phyloP scores from a whole-genome alignment of 2,329 filamentous ascomycete species.

The Cordyceps sp. region DNA sequence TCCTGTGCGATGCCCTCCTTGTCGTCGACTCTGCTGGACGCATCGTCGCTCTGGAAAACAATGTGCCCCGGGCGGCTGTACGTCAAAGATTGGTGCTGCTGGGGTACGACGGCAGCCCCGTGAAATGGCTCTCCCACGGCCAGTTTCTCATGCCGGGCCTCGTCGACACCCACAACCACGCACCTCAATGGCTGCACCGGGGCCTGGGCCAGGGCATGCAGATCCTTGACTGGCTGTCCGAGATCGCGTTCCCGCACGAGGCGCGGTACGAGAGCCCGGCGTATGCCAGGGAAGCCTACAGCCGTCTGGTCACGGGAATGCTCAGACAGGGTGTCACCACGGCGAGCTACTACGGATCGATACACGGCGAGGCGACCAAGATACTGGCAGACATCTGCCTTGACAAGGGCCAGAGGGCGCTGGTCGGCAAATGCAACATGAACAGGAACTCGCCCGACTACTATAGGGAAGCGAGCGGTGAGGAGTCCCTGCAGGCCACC shows the following conservation, averaged over 20 bases:
- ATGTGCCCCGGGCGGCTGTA: conserved; percentile 5
- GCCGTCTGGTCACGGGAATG: conserved; percentile 35
- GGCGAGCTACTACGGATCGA: conserved; percentile 41
- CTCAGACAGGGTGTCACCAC: conserved; percentile 46
- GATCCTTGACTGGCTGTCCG: conserved; percentile 45
- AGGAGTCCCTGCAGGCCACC: conserved; percentile 32
- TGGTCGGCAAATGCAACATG: conserved; percentile 49
- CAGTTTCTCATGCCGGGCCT: conserved; percentile 43
- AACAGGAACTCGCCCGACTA: conserved; percentile 37
- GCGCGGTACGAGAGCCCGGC: conserved; percentile 36
- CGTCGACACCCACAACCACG: conserved; percentile 53
- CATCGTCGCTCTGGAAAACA: conserved; percentile 9
- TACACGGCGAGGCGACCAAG: conserved; percentile 37
- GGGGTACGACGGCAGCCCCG: neutral
- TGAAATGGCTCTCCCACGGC: conserved; percentile 15
- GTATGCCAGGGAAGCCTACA: conserved; percentile 36
- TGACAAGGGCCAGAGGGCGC: conserved; percentile 36
- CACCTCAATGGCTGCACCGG: conserved; percentile 36
- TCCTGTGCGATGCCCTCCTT: conserved; percentile 21
- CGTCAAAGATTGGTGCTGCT: conserved; percentile 4
- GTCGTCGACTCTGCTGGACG: conserved; percentile 9
- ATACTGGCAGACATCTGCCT: conserved; percentile 38
- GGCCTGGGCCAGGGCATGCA: conserved; percentile 32
- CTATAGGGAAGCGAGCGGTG: conserved; percentile 28
- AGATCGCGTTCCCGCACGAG: conserved; percentile 49